These are phyloP conservation scores for Oryza meridionalis DNA, from an alignment of 176 grass and related monocot genomes.

Conservation along the genomic window DNA sequence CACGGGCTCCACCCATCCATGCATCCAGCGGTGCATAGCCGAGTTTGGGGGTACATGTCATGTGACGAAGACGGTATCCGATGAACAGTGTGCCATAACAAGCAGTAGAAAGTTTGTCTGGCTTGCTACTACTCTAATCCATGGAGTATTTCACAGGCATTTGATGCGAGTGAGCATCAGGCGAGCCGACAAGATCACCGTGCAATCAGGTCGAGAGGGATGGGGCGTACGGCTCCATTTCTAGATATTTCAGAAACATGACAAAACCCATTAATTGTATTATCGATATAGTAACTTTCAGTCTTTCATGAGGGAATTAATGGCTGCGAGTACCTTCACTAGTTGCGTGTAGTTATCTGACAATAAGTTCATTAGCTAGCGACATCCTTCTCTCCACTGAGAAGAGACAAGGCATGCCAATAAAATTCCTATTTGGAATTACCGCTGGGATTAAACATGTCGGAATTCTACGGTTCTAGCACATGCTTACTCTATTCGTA, in stretches of 20 bases:
- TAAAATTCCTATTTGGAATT: no score
- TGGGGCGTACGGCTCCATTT: not conserved
- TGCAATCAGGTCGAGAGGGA: not conserved
- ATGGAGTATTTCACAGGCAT: not conserved
- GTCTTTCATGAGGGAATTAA: not conserved
- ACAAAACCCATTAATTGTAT: not conserved
- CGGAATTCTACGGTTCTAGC: no score
- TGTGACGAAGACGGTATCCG: conserved; percentile 7
- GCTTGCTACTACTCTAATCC: no score
- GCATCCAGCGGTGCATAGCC: conserved; percentile 26
- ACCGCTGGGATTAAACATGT: no score
- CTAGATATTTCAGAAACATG: not conserved
- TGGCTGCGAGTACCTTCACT: not conserved
- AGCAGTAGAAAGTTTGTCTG: not conserved
- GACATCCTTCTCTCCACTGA: no score
- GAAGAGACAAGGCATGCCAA: not conserved
- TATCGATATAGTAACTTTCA: not conserved
- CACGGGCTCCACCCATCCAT: conserved; percentile 15
- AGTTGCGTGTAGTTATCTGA: not conserved
- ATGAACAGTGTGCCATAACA: not conserved
- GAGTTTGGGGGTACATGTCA: not conserved
- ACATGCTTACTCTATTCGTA: no score
- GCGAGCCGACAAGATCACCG: not conserved
- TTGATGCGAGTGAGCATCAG: not conserved
- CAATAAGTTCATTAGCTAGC: not conserved